Conservation (phyloP, 2,329 filamentous ascomycete genomes). For the Aphanoascus verrucosus region DNA sequence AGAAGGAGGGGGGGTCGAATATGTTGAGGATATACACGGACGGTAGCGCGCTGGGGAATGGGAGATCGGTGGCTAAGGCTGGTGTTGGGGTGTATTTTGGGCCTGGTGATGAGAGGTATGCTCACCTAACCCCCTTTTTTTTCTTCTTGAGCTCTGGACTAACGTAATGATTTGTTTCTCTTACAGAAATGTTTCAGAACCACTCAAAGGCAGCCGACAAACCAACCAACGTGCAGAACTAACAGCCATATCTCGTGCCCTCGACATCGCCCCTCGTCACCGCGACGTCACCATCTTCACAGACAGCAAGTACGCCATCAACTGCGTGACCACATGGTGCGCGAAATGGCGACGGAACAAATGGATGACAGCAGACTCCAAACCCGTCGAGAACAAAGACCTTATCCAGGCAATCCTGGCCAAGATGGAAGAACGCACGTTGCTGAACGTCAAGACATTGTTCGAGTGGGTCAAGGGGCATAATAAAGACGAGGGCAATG, state of each 20-base stretch:
- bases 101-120: slow-evolving; percentile 44
- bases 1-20: slow-evolving; percentile 35
- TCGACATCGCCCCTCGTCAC: slow-evolving; percentile 60
- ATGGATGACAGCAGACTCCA: slow-evolving; percentile 64
- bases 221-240: slow-evolving; percentile 97
- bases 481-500: slow-evolving; percentile 59
- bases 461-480: slow-evolving; percentile 93
- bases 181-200: slow-evolving; percentile 61
- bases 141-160: slow-evolving; percentile 3
- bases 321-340: slow-evolving; percentile 80
- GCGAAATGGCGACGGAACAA: slow-evolving; percentile 61
- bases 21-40: slow-evolving; percentile 54
- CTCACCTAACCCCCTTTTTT: slow-evolving; percentile 13
- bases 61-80: slow-evolving; percentile 43
- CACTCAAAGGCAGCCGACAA: slow-evolving; percentile 60
- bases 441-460: slow-evolving; percentile 49
- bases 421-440: slow-evolving; percentile 59
- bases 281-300: slow-evolving; percentile 65
- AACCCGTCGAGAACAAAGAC: slow-evolving; percentile 76
- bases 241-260: slow-evolving; percentile 71
- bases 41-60: slow-evolving; percentile 51
- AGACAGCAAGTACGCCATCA: slow-evolving; percentile 86
- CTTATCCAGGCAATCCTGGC: slow-evolving; percentile 62
- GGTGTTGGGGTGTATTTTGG: slow-evolving; percentile 58
- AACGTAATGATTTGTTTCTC: slow-evolving; percentile 15